These are phyloP conservation scores for Mucor piriformis DNA, from an alignment of 371 early-diverging fungal species.

Conservation along the genomic window DNA sequence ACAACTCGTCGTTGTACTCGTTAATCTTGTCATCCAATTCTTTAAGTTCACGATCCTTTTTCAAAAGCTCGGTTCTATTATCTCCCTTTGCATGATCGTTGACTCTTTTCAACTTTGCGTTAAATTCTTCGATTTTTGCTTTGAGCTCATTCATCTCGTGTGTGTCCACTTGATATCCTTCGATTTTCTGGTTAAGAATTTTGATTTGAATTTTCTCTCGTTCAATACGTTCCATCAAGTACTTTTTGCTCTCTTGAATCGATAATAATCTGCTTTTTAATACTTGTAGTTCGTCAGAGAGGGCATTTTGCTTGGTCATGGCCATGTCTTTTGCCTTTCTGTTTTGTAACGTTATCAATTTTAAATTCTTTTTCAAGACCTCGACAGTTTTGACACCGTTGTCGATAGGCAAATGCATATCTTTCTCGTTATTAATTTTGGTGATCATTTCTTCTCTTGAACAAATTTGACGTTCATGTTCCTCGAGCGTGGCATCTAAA, in stretches of 20 bases:
- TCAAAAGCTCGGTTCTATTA: conserved; percentile 6
- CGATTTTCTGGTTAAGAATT: neutral
- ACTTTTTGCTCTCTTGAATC: conserved; percentile 22
- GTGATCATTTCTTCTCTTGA: conserved; percentile 16
- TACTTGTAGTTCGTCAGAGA: conserved; percentile 24
- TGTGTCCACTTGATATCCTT: conserved; percentile 1
- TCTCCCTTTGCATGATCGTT: neutral
- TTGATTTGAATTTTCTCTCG: conserved; percentile 11
- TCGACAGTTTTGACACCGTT: conserved; percentile 6
- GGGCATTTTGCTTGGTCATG: conserved; percentile 14
- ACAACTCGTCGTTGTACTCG: conserved; percentile 51
- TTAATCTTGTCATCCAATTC: conserved; percentile 37
- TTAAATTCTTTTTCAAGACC: neutral
- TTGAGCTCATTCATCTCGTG: conserved; percentile 6
- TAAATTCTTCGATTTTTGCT: conserved; percentile 6
- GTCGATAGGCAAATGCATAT: neutral
- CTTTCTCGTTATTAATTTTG: conserved; percentile 4
- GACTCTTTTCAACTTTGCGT: conserved; percentile 6
- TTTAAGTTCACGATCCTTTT: conserved; percentile 31
- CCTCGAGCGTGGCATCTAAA: conserved; percentile 20
- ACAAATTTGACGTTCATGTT: conserved; percentile 16
- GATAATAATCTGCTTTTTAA: conserved; percentile 19
- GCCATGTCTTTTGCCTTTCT: conserved; percentile 13
- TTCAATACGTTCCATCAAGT: conserved; percentile 3
- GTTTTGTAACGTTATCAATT: neutral